Conservation (phyloP, 169 alveolate species). For the Prorocentrum cordatum region DNA sequence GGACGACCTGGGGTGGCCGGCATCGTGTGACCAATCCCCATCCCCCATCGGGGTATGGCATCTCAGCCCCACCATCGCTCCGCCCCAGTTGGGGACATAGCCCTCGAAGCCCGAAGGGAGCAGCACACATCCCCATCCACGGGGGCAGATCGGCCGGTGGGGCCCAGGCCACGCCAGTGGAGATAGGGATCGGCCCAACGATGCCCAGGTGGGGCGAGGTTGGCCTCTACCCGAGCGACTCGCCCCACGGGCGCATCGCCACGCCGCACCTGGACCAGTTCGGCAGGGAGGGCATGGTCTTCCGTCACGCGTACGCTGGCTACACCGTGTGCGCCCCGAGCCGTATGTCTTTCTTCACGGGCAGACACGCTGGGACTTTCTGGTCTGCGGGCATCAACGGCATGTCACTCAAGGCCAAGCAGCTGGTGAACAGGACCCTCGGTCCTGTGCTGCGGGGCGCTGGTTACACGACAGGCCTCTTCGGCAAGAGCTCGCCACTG, state of each 20-base stretch:
- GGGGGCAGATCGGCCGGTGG: neutral
- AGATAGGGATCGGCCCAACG: neutral
- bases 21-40: neutral
- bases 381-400: neutral
- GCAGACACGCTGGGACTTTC: conserved; percentile 15
- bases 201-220: neutral
- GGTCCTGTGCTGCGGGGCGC: neutral
- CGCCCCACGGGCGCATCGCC: conserved; percentile 34
- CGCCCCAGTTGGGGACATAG: neutral
- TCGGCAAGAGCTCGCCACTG: conserved; percentile 37
- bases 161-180: neutral
- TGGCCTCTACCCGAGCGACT: neutral
- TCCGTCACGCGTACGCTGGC: conserved; percentile 39
- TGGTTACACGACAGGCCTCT: conserved; percentile 36
- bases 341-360: conserved; percentile 16
- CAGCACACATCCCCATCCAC: neutral
- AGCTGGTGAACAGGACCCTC: neutral
- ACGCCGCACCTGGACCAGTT: conserved; percentile 34
- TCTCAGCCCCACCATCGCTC: too few relatives aligned
- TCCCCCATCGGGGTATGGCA: too few relatives aligned
- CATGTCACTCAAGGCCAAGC: neutral
- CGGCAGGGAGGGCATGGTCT: conserved; percentile 22
- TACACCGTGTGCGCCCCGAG: conserved; percentile 48
- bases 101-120: neutral
- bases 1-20: neutral